These are phyloP conservation scores for Trametes sanguinea DNA, from an alignment of 768 basidiomycete genomes.

Conservation along the genomic window DNA sequence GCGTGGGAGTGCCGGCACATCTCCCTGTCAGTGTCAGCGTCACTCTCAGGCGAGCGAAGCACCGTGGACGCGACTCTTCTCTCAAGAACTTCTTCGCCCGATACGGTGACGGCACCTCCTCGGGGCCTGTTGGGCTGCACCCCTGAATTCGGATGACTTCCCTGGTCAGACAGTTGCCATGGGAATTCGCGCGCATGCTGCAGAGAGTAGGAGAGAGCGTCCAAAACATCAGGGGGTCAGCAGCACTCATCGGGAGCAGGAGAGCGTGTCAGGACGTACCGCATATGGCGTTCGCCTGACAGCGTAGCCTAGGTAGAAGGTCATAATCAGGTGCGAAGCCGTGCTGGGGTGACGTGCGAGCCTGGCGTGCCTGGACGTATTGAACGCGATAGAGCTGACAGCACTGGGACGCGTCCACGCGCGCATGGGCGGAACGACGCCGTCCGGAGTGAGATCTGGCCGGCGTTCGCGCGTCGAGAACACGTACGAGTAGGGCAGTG, in stretches of 20 bases:
- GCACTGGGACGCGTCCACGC: neutral
- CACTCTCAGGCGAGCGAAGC: neutral
- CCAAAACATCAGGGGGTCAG: neutral
- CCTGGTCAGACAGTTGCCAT: slow-evolving; percentile 6
- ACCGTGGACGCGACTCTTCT: neutral
- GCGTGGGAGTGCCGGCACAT: slow-evolving; percentile 13
- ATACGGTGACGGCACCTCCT: slow-evolving; percentile 8
- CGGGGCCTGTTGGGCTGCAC: slow-evolving; percentile 2
- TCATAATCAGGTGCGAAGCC: slow-evolving; percentile 5
- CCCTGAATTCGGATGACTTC: neutral
- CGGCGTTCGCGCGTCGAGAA: slow-evolving; percentile 9
- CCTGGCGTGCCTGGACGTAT: slow-evolving; percentile 7
- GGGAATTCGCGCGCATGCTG: slow-evolving; percentile 2
- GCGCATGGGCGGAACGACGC: neutral
- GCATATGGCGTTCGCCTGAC: too few relatives aligned
- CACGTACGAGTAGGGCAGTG: neutral
- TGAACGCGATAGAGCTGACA: slow-evolving; percentile 1
- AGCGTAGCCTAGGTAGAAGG: neutral
- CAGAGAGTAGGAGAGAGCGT: neutral
- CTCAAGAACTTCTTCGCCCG: slow-evolving; percentile 8
- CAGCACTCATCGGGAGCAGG: neutral
- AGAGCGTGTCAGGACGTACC: neutral
- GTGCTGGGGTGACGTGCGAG: slow-evolving; percentile 6
- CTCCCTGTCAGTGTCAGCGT: neutral
- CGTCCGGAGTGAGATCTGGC: slow-evolving; percentile 14